Base-by-base conservation (phyloP, 2,329 filamentous ascomycete genomes). In the Ascochyta viciae-villosae region DNA sequence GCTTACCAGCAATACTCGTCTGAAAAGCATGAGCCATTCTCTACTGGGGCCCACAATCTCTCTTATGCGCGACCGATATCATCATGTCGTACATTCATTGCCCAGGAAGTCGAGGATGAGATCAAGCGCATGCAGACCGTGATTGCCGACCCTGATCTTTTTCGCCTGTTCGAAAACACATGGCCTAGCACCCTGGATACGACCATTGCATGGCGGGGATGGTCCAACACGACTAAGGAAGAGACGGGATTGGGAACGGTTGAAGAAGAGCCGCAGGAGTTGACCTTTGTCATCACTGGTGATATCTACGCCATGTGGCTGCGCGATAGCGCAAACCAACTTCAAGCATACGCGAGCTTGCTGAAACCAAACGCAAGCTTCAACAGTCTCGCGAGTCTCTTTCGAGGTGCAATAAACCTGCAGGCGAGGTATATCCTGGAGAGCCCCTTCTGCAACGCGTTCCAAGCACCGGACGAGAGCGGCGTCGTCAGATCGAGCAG, bases 131-230 rank as follows among this genome's bases (percentile, higher is more conserved):
- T 78, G 49, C 63, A 65, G 9, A 51, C 62, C 13, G 69, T 77
- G 10, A 80, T 82, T 46, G 61, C 67, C 3, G 80, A 82, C 57
- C 77, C 77, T 6, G 90, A 93, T 70, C 80, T 92, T 12, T 86
- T 82, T 70, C 82, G 87, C 1, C 75, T 92, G 4, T 92, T 92
- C 65, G 77, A 87, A 65, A 92, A 92, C 69, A 80, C 85, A 1
- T 92, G 86, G 74, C 89, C 89, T 0, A 92, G 89, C 73, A 91
- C 89, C 0, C 77, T 92, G n/a, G 89, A 91, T 68, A 91, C 89
- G 0, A 89, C 89, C 0, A 82, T 91, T 43, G 82, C 81, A 53
- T 91, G 88, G 88, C 84, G 82, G 47, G 89, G 89, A 1, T 76
- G 78, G 48, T 80, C 79, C 7, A 81, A 85, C 54, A 78, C 83